These are phyloP conservation scores for Mrakia blollopis DNA, from an alignment of 768 basidiomycete genomes.

Conservation along the genomic window DNA sequence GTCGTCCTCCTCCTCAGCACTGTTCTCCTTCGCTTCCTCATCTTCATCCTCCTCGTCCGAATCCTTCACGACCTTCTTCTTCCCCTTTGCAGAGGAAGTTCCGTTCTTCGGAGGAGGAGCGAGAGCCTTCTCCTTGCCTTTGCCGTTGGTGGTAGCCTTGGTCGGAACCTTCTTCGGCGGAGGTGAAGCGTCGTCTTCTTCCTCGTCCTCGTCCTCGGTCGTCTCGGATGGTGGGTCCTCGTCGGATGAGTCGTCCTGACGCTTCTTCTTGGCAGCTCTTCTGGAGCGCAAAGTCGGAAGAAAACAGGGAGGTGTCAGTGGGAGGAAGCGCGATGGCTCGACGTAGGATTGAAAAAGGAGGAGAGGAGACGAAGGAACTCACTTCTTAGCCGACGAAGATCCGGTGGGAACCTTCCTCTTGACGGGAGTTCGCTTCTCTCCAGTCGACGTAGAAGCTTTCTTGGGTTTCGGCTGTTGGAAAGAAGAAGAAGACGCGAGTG, in stretches of 20 bases:
- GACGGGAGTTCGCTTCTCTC: constrained; percentile 2
- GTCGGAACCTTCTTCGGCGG: neutral
- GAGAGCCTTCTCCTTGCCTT: constrained; percentile 39
- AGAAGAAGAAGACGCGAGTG: neutral
- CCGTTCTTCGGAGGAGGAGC: neutral
- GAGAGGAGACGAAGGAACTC: neutral
- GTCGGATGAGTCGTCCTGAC: constrained; percentile 1
- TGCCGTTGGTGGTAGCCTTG: neutral
- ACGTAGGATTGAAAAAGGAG: neutral
- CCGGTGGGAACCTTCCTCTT: constrained; percentile 3
- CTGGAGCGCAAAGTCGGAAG: neutral
- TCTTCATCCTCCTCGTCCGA: constrained; percentile 7
- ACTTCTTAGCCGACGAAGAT: constrained; percentile 33
- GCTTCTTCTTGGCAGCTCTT: constrained; percentile 18
- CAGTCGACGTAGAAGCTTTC: neutral
- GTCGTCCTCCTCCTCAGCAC: neutral
- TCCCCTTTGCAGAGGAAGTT: neutral
- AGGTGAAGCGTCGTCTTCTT: constrained; percentile 45
- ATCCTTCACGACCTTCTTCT: constrained; percentile 7
- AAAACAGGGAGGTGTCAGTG: neutral
- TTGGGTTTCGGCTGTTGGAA: constrained; percentile 2
- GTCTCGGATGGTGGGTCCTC: constrained; percentile 34
- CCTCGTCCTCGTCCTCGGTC: constrained; percentile 39
- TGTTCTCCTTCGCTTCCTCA: neutral
- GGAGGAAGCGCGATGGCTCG: neutral